Evolutionary conservation across 331 rosid genomes (phyloP).

Genomic region (Pyrus hybrid): DNA sequence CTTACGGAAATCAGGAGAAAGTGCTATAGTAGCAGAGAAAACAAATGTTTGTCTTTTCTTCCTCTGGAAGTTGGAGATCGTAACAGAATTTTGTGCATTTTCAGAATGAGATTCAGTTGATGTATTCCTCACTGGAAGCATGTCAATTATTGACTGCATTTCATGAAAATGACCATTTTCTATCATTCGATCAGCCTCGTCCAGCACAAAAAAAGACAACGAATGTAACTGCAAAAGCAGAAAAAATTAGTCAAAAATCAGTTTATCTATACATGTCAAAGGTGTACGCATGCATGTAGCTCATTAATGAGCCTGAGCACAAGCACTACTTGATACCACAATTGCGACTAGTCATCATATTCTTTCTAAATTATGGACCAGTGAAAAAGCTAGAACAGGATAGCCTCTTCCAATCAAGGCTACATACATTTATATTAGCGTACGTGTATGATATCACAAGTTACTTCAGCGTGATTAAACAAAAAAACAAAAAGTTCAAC

Average conservation of each 20-base stretch:
- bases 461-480: not conserved
- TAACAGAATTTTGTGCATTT: constrained; percentile 31
- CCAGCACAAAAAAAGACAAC: constrained; percentile 87
- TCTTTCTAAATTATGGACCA: not conserved
- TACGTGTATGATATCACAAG: not conserved
- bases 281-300: not conserved
- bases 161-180: constrained; percentile 87
- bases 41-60: constrained; percentile 97
- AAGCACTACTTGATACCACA: not conserved
- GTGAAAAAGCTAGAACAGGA: not conserved
- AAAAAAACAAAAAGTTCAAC: not conserved
- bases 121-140: constrained; percentile 62
- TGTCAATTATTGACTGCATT: constrained; percentile 85
- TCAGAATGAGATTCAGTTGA: constrained; percentile 35
- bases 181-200: constrained; percentile 97
- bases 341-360: not conserved
- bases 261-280: constrained; percentile 5
- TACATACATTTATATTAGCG: not conserved
- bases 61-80: constrained; percentile 57
- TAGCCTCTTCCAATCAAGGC: not conserved
- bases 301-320: not conserved
- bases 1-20: constrained; percentile 86
- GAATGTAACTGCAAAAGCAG: constrained; percentile 74
- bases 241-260: constrained; percentile 2
- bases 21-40: constrained; percentile 87